Evolutionary conservation across 83 land plant genomes (phyloP).

Genomic region (Thuja plicata): DNA sequence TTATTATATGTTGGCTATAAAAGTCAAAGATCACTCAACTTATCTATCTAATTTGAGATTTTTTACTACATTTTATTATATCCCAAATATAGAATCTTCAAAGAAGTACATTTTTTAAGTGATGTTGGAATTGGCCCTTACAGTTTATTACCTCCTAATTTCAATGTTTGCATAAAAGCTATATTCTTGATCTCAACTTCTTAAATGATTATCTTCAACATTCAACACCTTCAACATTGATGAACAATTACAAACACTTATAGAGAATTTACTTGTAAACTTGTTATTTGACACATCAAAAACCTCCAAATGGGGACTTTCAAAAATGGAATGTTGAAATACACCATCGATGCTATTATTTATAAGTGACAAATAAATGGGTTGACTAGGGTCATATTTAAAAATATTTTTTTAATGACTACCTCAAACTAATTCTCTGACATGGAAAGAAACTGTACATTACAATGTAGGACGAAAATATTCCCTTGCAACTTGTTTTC

Average conservation of each 20-base stretch:
- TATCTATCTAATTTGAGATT: no score
- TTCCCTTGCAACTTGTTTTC: no score
- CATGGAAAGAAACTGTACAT: no score
- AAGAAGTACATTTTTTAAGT: not conserved
- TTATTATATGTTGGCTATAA: no score
- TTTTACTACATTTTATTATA: not conserved
- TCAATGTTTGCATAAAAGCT: not conserved
- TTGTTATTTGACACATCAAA: not conserved
- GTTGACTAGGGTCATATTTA: no score
- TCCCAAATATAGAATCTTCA: not conserved
- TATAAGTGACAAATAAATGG: no score
- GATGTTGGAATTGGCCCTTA: not conserved
- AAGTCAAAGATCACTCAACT: no score
- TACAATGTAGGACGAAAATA: no score
- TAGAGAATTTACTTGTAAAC: not conserved
- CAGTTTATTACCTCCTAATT: not conserved
- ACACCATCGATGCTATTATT: no score
- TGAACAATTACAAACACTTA: not conserved
- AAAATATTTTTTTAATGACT: no score
- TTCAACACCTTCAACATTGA: not conserved
- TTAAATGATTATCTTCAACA: not conserved
- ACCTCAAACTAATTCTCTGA: no score
- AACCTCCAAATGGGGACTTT: not conserved
- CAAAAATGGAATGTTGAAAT: no score
- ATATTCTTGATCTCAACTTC: not conserved